Conservation (phyloP, 2,329 filamentous ascomycete genomes). For the Fusarium tjaetaba region DNA sequence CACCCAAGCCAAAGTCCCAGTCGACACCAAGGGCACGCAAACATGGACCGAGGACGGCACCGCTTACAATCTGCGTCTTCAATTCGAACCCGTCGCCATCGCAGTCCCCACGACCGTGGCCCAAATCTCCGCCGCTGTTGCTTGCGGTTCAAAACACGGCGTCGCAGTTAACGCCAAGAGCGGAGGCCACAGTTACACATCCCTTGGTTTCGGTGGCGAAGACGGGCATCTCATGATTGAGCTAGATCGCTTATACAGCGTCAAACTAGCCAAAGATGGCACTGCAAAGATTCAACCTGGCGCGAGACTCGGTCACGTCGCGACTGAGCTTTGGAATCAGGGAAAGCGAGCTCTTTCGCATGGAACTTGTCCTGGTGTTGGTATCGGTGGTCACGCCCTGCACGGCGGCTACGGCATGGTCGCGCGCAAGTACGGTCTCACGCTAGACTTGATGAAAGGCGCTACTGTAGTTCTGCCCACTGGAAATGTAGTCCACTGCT, state of each 20-base stretch:
- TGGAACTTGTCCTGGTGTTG: constrained; percentile 60
- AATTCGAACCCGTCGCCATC: constrained; percentile 47
- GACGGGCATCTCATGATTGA: constrained; percentile 55
- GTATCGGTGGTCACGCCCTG: constrained; percentile 45
- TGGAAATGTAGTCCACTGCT: constrained; percentile 42
- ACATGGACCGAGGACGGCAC: constrained; percentile 48
- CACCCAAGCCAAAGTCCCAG: constrained; percentile 39
- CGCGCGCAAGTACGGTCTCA: constrained; percentile 44
- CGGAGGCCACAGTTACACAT: constrained; percentile 65
- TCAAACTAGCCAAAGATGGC: constrained; percentile 41
- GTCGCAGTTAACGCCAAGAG: constrained; percentile 61
- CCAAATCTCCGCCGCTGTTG: constrained; percentile 58
- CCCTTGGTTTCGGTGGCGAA: constrained; percentile 57
- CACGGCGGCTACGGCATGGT: constrained; percentile 48
- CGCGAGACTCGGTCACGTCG: constrained; percentile 60
- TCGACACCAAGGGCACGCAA: constrained; percentile 28
- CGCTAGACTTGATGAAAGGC: constrained; percentile 44
- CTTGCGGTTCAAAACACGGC: constrained; percentile 54
- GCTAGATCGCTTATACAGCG: constrained; percentile 51
- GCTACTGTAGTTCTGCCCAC: constrained; percentile 45
- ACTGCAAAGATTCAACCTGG: constrained; percentile 53
- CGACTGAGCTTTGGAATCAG: constrained; percentile 53
- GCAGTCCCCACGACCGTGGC: constrained; percentile 47
- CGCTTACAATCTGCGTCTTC: constrained; percentile 49
- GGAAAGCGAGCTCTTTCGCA: constrained; percentile 57